Evolutionary conservation across 345 rosid genomes (phyloP), one percentile per base, ranked within the genome.

Genomic region (Bruguiera gymnorhiza): DNA sequence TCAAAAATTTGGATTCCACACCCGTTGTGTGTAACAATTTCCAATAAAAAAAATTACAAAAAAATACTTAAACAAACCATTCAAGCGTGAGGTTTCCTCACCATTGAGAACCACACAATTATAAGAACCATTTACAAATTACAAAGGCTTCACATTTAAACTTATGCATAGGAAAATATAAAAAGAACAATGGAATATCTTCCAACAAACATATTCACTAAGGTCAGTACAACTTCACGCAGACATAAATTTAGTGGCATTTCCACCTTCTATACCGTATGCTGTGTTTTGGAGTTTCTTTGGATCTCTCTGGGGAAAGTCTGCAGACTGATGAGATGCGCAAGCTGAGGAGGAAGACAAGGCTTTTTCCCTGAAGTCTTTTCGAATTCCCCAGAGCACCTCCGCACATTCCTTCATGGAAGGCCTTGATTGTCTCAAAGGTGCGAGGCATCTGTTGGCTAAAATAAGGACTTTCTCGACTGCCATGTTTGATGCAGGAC

Each of bases 401-500:
- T 94, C 97, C 0, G 67, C 96, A 53, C 95, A 86, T 50, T 52
- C 77, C 77, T 85, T 86, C 97, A 94, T 94, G 73, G 84, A 60
- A 5, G 98, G 98, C 37, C 98, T 85, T 46, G 88, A 76, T 48
- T 71, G 82, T 83, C 83, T 88, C 3, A 78, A 34, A 6, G 83
- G 70, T 34, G 83, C 83, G 18, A 91, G 73, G 83, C 98, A 94
- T 51, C 73, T 75, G 4, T 64, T 79, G 9, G 97, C 98, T 68
- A 94, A 86, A 78, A 58, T 81, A 62, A 91, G 85, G 36, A 94
- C 80, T 30, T 82, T 74, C 80, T 84, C 92, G 34, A 80, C 75
- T 51, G 82, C 96, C 66, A 70, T 77, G 70, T 73, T 80, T 21
- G 96, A 86, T 37, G 85, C 89, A 56, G 93, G 83, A 78, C 72